Percentiles rank a stretch among this genome's conserved stretches.
Evolutionary conservation across 2,329 filamentous ascomycete species (phyloP).

Genomic region (Didymella glomerata): DNA sequence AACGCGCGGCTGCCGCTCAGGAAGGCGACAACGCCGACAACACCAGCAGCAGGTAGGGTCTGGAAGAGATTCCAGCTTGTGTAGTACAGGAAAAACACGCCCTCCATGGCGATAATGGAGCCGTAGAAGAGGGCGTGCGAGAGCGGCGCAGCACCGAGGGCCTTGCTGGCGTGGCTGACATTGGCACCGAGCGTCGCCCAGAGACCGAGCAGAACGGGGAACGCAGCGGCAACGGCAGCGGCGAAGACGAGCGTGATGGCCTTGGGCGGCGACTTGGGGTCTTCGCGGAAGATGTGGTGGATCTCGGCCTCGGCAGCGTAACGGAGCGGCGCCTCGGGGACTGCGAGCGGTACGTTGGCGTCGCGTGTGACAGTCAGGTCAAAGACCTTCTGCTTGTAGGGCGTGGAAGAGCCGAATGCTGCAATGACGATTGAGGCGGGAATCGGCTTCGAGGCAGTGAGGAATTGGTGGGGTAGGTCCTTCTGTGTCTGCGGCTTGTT

Average conservation of each 20-base stretch:
- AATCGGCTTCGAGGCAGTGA: constrained; percentile 72
- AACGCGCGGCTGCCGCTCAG: constrained; percentile 89
- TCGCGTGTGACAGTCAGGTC: constrained; percentile 73
- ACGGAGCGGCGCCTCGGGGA: constrained; percentile 74
- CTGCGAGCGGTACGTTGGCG: constrained; percentile 65
- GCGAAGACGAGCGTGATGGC: constrained; percentile 82
- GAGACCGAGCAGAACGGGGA: constrained; percentile 75
- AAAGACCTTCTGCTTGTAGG: constrained; percentile 76
- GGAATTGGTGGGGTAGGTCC: constrained; percentile 85
- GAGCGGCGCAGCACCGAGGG: constrained; percentile 77
- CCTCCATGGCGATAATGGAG: constrained; percentile 87
- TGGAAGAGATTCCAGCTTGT: constrained; percentile 91
- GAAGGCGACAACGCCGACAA: constrained; percentile 76
- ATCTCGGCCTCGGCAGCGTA: constrained; percentile 88
- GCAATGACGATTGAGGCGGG: constrained; percentile 83
- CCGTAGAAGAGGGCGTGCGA: constrained; percentile 87
- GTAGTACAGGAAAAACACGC: constrained; percentile 95
- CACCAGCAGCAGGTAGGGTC: constrained; percentile 75
- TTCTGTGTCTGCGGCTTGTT: constrained; percentile 73
- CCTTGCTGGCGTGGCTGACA: constrained; percentile 76
- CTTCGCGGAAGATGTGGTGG: constrained; percentile 85
- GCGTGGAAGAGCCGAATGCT: constrained; percentile 79
- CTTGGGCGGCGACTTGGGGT: constrained; percentile 81
- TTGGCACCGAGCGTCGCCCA: constrained; percentile 88
- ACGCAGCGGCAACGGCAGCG: constrained; percentile 72